These are phyloP conservation scores for Pyrenochaeta sp. DNA, from an alignment of 2,329 filamentous ascomycete species.

Conservation along the genomic window DNA sequence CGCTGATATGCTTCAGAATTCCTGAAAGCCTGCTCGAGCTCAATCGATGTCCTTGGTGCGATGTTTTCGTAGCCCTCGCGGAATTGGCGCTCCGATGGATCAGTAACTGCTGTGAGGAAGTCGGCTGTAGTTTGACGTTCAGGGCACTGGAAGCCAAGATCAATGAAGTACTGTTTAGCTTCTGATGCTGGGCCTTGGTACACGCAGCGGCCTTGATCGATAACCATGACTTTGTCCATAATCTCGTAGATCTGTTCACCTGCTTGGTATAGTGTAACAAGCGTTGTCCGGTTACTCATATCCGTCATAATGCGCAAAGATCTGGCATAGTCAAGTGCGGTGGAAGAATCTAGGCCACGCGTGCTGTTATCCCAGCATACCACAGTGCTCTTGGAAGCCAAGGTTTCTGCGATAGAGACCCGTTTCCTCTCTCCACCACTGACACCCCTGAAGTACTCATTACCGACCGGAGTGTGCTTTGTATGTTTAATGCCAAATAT, in stretches of 20 bases:
- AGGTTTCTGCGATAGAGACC: constrained; percentile 75
- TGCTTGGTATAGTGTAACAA: constrained; percentile 77
- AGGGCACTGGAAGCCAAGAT: constrained; percentile 69
- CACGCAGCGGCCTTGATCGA: constrained; percentile 75
- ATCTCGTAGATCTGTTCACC: constrained; percentile 74
- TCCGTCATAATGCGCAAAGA: constrained; percentile 83
- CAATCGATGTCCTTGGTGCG: constrained; percentile 73
- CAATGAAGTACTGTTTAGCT: constrained; percentile 71
- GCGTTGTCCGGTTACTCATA: constrained; percentile 73
- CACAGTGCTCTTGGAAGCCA: constrained; percentile 72
- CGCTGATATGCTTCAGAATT: constrained; percentile 68
- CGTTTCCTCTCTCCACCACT: constrained; percentile 84
- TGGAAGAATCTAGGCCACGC: constrained; percentile 80
- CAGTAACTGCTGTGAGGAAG: constrained; percentile 79
- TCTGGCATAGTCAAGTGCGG: constrained; percentile 79
- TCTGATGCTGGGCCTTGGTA: constrained; percentile 70
- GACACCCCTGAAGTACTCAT: constrained; percentile 75
- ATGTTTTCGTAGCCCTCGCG: constrained; percentile 65
- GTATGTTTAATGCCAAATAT: constrained; percentile 84
- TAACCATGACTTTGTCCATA: constrained; percentile 83
- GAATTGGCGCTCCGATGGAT: constrained; percentile 75
- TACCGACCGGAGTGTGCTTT: constrained; percentile 77
- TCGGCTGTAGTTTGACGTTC: constrained; percentile 76
- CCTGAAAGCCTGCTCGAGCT: constrained; percentile 73
- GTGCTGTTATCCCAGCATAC: constrained; percentile 85